phyloP scores from a whole-genome alignment of 2,329 filamentous ascomycete species.

The Gnomoniopsis sp. region DNA sequence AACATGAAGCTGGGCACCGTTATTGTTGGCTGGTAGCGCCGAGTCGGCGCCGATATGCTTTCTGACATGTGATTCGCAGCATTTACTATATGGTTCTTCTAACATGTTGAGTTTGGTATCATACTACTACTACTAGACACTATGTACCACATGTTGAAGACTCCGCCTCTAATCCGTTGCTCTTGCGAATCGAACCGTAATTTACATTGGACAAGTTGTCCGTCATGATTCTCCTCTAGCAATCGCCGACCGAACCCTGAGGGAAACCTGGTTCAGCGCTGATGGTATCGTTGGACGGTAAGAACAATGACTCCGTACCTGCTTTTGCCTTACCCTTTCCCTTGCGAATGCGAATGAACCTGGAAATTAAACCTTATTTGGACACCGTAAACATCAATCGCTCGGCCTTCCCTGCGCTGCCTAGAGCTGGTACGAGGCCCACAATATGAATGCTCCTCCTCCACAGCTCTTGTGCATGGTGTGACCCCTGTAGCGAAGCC shows the following conservation, averaged over 20 bases:
- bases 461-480: slow-evolving; percentile 8
- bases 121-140: too few relatives aligned
- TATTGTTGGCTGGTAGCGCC: too few relatives aligned
- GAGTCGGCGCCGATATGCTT: too few relatives aligned
- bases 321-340: not conserved
- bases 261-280: not conserved
- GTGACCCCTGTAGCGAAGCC: slow-evolving; percentile 22
- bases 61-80: too few relatives aligned
- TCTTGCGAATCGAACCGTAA: too few relatives aligned
- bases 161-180: too few relatives aligned
- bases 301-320: slow-evolving; percentile 8
- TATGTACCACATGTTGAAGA: too few relatives aligned
- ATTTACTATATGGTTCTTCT: too few relatives aligned
- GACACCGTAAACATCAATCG: not conserved
- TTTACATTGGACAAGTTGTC: not conserved
- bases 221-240: slow-evolving; percentile 5
- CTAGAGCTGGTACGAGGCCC: not conserved
- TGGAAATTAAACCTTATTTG: not conserved
- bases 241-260: slow-evolving; percentile 15
- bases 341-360: not conserved
- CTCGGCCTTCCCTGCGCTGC: not conserved
- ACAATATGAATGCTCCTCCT: not conserved
- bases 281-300: slow-evolving; percentile 3
- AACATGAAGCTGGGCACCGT: too few relatives aligned
- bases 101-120: too few relatives aligned